A percentile compares a stretch with the other conserved stretches of the same genome.
phyloP scores from a whole-genome alignment of 2,329 filamentous ascomycete genomes.

The Ploettnerulaceae sp. region DNA sequence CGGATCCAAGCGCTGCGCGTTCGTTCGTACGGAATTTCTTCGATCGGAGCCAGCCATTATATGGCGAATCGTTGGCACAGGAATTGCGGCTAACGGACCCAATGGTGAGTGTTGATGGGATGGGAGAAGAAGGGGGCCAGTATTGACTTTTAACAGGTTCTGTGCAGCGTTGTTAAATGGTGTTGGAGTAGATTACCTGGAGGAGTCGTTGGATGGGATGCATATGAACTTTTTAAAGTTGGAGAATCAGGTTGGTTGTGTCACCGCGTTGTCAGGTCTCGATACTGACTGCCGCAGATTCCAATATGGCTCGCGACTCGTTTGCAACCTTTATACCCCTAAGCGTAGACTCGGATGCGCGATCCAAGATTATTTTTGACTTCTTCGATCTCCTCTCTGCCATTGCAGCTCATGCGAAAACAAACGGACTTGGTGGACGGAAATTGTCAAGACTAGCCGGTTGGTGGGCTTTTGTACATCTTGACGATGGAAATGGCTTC shows the following conservation, averaged over 20 bases:
- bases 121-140: constrained; percentile 11
- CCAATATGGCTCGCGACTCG: constrained; percentile 82
- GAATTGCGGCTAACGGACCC: constrained; percentile 91
- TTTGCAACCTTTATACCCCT: constrained; percentile 96
- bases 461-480: constrained; percentile 98
- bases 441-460: constrained; percentile 93
- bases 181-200: constrained; percentile 92
- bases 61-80: constrained; percentile 68
- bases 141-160: constrained; percentile 54
- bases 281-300: constrained; percentile 54
- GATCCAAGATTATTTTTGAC: constrained; percentile 85
- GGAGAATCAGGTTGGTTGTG: constrained; percentile 73
- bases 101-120: constrained; percentile 58
- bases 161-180: constrained; percentile 95
- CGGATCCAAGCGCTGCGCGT: constrained; percentile 85
- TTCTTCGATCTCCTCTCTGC: constrained; percentile 93
- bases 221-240: constrained; percentile 91
- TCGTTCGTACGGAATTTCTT: constrained; percentile 94
- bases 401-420: constrained; percentile 87
- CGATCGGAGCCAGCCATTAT: constrained; percentile 58
- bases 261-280: constrained; percentile 4
- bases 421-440: constrained; percentile 85
- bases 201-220: constrained; percentile 93
- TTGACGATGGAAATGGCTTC: constrained; percentile 82
- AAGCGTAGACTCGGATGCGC: constrained; percentile 80